Conservation (phyloP, 2,329 filamentous ascomycete species). For the Aspergillus aculeatinus region DNA sequence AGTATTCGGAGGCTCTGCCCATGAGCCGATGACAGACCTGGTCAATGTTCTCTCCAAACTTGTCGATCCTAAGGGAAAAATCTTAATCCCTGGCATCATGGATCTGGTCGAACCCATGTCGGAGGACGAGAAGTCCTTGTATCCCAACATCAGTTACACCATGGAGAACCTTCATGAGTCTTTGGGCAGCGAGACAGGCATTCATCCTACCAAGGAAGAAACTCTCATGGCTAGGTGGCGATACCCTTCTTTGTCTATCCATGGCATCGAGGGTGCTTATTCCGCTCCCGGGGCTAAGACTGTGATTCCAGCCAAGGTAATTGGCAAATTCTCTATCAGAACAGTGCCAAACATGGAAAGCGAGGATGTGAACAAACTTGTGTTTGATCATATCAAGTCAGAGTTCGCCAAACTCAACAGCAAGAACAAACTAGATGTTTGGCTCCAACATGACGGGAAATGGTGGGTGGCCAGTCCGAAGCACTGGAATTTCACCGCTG, state of each 20-base stretch:
- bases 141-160: slow-evolving; percentile 85
- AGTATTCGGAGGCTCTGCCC: slow-evolving; percentile 92
- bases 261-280: slow-evolving; percentile 94
- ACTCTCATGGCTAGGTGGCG: slow-evolving; percentile 97
- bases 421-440: slow-evolving; percentile 86
- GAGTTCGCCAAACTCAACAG: slow-evolving; percentile 82
- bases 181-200: slow-evolving; percentile 82
- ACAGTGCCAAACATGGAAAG: slow-evolving; percentile 98
- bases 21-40: slow-evolving; percentile 98
- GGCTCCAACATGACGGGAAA: slow-evolving; percentile 85
- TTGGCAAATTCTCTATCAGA: slow-evolving; percentile 96
- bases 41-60: slow-evolving; percentile 77
- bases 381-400: slow-evolving; percentile 79
- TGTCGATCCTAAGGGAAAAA: slow-evolving; percentile 88
- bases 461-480: slow-evolving; percentile 98
- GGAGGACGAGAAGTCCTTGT: slow-evolving; percentile 81
- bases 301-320: slow-evolving; percentile 96
- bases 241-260: slow-evolving; percentile 87
- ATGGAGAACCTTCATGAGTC: slow-evolving; percentile 96
- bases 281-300: slow-evolving; percentile 93
- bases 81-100: slow-evolving; percentile 87
- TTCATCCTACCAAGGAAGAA: slow-evolving; percentile 82
- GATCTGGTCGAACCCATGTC: slow-evolving; percentile 90
- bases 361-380: slow-evolving; percentile 78
- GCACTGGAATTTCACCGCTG: slow-evolving; percentile 98